Evolutionary conservation across 257 asterid species (phyloP).

Genomic region (Solanum pinnatisectum): DNA sequence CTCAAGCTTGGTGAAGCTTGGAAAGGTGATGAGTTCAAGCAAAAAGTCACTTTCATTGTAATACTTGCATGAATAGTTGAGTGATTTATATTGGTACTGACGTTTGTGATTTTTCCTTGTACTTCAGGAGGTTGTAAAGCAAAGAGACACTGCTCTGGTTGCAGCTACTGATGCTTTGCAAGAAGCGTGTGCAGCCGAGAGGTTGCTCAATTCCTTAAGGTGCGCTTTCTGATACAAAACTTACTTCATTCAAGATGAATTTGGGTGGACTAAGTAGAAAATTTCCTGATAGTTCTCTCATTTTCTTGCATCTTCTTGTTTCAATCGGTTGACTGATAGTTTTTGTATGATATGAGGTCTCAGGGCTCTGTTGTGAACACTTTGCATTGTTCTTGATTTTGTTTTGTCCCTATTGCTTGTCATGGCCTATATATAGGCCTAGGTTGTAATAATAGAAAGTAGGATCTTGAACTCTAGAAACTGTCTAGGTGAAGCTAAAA

Average conservation of each 20-base stretch:
- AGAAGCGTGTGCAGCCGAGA: conserved; percentile 74
- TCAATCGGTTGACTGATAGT: not conserved
- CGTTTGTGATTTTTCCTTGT: not conserved
- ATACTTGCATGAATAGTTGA: not conserved
- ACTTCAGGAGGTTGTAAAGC: conserved; percentile 47
- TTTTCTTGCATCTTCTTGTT: not conserved
- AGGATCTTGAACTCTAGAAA: not conserved
- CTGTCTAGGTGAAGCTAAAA: not conserved
- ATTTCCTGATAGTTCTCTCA: not conserved
- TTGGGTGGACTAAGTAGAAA: not conserved
- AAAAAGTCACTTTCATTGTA: not conserved
- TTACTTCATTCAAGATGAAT: not conserved
- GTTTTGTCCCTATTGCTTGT: not conserved
- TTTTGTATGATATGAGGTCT: not conserved
- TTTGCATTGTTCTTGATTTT: not conserved
- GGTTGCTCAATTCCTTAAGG: conserved; percentile 73
- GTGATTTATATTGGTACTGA: not conserved
- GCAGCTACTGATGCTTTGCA: conserved; percentile 76
- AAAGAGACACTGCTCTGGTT: conserved; percentile 47
- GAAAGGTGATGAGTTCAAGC: conserved; percentile 38
- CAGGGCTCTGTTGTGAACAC: not conserved
- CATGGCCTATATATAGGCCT: not conserved
- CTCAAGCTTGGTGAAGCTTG: conserved; percentile 42
- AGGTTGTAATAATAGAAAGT: not conserved
- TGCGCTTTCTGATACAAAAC: conserved; percentile 2